These are phyloP conservation scores for Aspergillus ustus DNA, from an alignment of 2,329 filamentous ascomycete genomes.

Conservation along the genomic window DNA sequence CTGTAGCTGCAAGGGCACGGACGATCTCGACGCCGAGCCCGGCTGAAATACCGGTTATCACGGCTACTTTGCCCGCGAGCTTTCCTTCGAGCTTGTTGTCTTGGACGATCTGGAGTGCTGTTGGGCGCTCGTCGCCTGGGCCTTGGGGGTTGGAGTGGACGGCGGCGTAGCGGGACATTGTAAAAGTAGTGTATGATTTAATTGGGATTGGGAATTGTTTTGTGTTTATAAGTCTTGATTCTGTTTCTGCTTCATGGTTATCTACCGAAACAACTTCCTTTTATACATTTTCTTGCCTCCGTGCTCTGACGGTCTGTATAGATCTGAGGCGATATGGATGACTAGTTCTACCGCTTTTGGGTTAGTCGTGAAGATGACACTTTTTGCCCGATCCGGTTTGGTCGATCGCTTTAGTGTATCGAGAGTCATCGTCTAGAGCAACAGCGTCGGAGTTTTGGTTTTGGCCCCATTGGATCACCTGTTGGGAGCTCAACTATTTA, in stretches of 20 bases:
- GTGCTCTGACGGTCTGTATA: no score
- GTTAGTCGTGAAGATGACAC: not conserved
- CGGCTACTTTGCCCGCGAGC: conserved; percentile 18
- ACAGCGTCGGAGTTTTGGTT: no score
- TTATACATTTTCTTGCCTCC: not conserved
- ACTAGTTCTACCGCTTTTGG: not conserved
- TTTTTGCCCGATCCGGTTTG: not conserved
- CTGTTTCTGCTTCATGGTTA: not conserved
- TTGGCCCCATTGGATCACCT: not conserved
- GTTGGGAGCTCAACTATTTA: not conserved
- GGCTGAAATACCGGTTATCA: conserved; percentile 29
- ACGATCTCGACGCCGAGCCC: conserved; percentile 52
- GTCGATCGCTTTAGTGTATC: not conserved
- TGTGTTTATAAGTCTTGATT: not conserved
- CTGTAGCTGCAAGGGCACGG: conserved; percentile 45
- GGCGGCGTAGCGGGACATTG: not conserved
- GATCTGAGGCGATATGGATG: not conserved
- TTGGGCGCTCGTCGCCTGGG: conserved; percentile 14
- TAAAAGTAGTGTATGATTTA: not conserved
- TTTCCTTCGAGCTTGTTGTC: conserved; percentile 26
- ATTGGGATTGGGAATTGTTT: not conserved
- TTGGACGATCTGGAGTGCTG: conserved; percentile 18
- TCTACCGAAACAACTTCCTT: not conserved
- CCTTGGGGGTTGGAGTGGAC: conserved; percentile 1
- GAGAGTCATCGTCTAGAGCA: not conserved